Evolutionary conservation across 441 rosid genomes (phyloP), one percentile per base, ranked within the genome.

Genomic region (Arabidopsis lyrata): DNA sequence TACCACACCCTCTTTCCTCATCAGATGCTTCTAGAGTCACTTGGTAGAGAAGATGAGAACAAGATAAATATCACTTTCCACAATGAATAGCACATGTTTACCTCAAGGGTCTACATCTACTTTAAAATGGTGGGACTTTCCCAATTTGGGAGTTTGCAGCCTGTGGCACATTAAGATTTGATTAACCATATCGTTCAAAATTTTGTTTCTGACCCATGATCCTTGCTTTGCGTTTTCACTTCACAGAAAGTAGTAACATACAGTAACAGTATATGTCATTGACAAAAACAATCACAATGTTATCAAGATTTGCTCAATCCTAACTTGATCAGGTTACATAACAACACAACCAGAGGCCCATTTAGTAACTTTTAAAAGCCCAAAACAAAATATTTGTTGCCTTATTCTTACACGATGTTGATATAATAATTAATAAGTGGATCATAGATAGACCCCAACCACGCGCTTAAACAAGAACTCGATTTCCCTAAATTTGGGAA

Each of bases 41-140:
- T 5, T 36, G 47, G 3, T 12, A 34, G 34, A 14, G 48, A 36
- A 36, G 48, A 22, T 66, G 41, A 6, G 11, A 27, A 39, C 11
- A 54, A 16, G n/a, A 20, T 36, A n/a, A n/a, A 55, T 29, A 32
- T 35, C 29, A 58, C 49, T 47, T 35, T 47, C 29, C 48, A 8
- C 16, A 58, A 70, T 70, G 5, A 48, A 59, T 48, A 45, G 3
- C 41, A 70, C 67, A 35, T 59, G 38, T 48, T 48, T 35, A 70
- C 10, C 48, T 48, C 58, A 34, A n/a, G 39, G 48, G 48, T 70
- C 65, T 44, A 57, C 54, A 12, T 34, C 58, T 35, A 70, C 66
- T 59, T 35, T 15, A 35, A 38, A 35, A 59, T 47, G 49, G 56
- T 68, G 57, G 47, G 56, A 70, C 66, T 58, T 42, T 57, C 44